Base-by-base conservation (phyloP, 768 basidiomycete genomes). In the Amanita polypyramis region DNA sequence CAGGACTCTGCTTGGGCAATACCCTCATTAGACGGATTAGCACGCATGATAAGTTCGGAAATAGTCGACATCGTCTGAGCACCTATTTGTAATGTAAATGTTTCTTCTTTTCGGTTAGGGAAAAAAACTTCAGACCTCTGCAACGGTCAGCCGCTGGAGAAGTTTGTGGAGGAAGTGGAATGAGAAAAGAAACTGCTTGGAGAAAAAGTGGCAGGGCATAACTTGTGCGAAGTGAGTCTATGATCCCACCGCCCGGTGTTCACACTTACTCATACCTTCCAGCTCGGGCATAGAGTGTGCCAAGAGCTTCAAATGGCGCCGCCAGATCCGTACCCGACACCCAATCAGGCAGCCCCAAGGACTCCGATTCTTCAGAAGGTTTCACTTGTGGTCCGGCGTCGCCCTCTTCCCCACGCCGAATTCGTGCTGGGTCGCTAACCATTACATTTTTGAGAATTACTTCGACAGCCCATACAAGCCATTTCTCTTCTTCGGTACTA, bases 241-340 rank as follows among this genome's bases (percentile, higher is more conserved):
- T 19, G n/a, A 27, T 5, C 23, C 23, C n/a, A 5, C n/a, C 2
- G 17, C 32, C n/a, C 12, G n/a, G n/a, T n/a, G n/a, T n/a, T n/a
- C n/a, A n/a, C n/a, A 25, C 75, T 50, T 57, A 82, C 80, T 80
- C 73, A n/a, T 68, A 53, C 48, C 75, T 76, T 17, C 77, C 81
- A 30, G 65, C 64, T 29, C 68, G 65, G 3, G 75, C 73, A 52
- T 85, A 84, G 45, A 79, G 78, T 3, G 71, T 65, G 1, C 76
- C 85, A 3, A 87, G 67, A 0, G 80, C 76, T 54, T 83, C 82
- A 29, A 86, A 67, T 1, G 82, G 83, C 8, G 81, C 79, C 15
- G 77, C 80, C 20, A 86, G 62, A 53, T 85, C 80, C 17, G 73
- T 70, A 48, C 66, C 70, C 7, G 68, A 66, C 40, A 74, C 74